Conservation (phyloP, 371 early-diverging fungal species). For the Gilbertella persicaria region DNA sequence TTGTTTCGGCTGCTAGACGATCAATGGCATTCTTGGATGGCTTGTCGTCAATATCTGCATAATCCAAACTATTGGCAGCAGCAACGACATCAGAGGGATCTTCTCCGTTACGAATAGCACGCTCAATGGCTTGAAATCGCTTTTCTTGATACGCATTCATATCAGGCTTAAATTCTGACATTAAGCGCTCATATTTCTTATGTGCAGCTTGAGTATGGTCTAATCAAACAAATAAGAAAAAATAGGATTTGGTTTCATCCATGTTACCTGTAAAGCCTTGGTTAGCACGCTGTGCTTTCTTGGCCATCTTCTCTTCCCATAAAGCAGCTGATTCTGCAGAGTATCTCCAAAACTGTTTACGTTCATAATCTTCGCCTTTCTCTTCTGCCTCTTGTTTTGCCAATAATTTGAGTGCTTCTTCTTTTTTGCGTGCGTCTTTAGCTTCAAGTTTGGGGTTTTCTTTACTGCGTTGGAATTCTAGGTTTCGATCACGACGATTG, state of each 20-base stretch:
- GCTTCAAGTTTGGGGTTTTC: constrained; percentile 68
- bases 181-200: constrained; percentile 82
- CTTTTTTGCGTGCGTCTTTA: constrained; percentile 66
- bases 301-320: constrained; percentile 82
- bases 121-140: constrained; percentile 51
- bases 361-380: constrained; percentile 80
- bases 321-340: constrained; percentile 85
- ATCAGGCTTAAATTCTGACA: constrained; percentile 83
- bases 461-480: constrained; percentile 78
- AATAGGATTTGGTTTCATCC: background rate
- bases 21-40: constrained; percentile 72
- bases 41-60: constrained; percentile 62
- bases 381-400: constrained; percentile 67
- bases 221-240: constrained; percentile 10
- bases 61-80: constrained; percentile 71
- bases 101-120: constrained; percentile 42
- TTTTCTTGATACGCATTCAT: constrained; percentile 71
- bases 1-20: constrained; percentile 71
- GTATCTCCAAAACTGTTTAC: constrained; percentile 80
- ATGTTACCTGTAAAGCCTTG: constrained; percentile 79
- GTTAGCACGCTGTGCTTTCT: constrained; percentile 66
- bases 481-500: constrained; percentile 78
- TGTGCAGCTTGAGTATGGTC: constrained; percentile 87
- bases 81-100: constrained; percentile 58
- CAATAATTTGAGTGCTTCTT: constrained; percentile 73